These are phyloP conservation scores for Yamadazyma friedrichii DNA, from an alignment of 1,139 yeast species.

Conservation along the genomic window DNA sequence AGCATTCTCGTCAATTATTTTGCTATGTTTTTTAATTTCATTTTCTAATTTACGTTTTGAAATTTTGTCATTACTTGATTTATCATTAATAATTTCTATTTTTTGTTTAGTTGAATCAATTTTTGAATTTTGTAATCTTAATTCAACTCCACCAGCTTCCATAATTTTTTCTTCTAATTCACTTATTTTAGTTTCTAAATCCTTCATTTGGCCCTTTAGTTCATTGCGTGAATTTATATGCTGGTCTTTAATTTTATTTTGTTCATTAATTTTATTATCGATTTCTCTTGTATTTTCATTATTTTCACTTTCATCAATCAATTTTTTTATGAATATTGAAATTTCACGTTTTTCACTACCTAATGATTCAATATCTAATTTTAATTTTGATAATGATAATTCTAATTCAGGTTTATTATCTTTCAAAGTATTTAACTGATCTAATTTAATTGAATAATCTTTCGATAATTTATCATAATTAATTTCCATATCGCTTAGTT, in stretches of 20 bases:
- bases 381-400: constrained; percentile 54
- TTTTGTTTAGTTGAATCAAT: constrained; percentile 76
- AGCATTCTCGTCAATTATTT: constrained; percentile 45
- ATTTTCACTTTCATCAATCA: constrained; percentile 37
- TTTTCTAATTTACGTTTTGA: constrained; percentile 64
- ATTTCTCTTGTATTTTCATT: constrained; percentile 32
- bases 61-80: constrained; percentile 60
- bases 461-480: constrained; percentile 51
- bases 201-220: constrained; percentile 55
- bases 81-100: constrained; percentile 60
- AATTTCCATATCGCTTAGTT: constrained; percentile 54
- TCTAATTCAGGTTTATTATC: constrained; percentile 75
- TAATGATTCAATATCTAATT: constrained; percentile 66
- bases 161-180: constrained; percentile 72
- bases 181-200: constrained; percentile 57
- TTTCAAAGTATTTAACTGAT: constrained; percentile 54
- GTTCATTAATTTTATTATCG: constrained; percentile 33
- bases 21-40: constrained; percentile 57
- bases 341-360: constrained; percentile 48
- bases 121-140: constrained; percentile 76
- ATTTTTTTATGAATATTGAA: constrained; percentile 29
- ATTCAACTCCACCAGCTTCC: constrained; percentile 88
- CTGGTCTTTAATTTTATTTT: constrained; percentile 38
- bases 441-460: constrained; percentile 59
- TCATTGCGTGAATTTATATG: constrained; percentile 16